Evolutionary conservation across 148 eudicot species (phyloP).

Genomic region (Fagopyrum esculentum): DNA sequence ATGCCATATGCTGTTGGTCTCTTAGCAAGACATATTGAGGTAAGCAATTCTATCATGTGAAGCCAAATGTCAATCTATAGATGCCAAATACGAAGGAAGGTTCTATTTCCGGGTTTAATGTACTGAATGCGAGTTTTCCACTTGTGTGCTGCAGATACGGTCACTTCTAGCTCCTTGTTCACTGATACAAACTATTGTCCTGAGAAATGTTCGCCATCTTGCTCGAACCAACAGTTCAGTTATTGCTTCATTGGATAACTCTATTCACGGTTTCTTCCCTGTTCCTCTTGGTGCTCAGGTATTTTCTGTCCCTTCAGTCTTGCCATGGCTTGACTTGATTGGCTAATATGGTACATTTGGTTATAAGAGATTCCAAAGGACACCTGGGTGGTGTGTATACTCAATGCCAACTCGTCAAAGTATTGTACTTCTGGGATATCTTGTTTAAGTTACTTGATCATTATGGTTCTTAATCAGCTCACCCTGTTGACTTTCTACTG

Average conservation of each 20-base stretch:
- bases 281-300: constrained; percentile 99
- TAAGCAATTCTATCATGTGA: constrained; percentile 16
- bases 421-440: constrained; percentile 4
- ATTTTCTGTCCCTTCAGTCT: constrained; percentile 10
- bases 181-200: constrained; percentile 85
- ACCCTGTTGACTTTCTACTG: neutral
- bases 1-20: constrained; percentile 90
- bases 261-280: constrained; percentile 83
- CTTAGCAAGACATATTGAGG: constrained; percentile 95
- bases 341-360: neutral
- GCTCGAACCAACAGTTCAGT: constrained; percentile 44
- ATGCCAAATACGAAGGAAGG: neutral
- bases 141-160: constrained; percentile 65
- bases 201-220: constrained; percentile 73
- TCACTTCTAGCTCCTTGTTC: constrained; percentile 92
- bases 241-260: constrained; percentile 67
- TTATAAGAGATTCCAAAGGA: neutral
- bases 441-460: neutral
- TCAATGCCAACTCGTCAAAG: neutral
- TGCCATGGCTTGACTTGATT: constrained; percentile 1
- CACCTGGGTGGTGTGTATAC: neutral
- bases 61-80: neutral
- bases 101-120: neutral
- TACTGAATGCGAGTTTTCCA: constrained; percentile 4
- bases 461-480: neutral